Percentiles rank a stretch among this genome's conserved stretches.
These are phyloP conservation scores for Saccharomyces hybrid DNA, from an alignment of 1,139 yeast genomes.

Conservation along the genomic window DNA sequence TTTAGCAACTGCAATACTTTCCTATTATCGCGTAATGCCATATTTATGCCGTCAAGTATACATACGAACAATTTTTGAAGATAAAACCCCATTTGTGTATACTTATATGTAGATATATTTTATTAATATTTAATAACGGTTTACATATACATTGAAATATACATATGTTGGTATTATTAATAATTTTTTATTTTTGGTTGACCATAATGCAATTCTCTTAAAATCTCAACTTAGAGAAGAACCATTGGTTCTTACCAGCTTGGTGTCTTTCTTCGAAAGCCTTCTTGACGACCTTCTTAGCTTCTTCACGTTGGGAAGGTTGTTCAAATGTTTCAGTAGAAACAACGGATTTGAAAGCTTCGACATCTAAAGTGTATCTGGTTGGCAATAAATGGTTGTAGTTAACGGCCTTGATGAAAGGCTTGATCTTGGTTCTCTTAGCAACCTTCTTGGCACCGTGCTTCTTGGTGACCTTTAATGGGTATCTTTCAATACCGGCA, in stretches of 20 bases:
- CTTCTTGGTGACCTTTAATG: conserved; percentile 92
- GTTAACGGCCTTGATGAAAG: conserved; percentile 98
- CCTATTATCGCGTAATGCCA: not conserved
- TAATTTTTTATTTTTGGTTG: not conserved
- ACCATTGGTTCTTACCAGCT: conserved; percentile 99
- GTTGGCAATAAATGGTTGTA: conserved; percentile 99
- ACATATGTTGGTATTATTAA: not conserved
- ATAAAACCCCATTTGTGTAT: not conserved
- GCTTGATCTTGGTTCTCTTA: conserved; percentile 97
- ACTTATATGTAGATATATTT: not conserved
- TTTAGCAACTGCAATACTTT: not conserved
- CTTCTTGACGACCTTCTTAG: conserved; percentile 98
- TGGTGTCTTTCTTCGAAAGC: conserved; percentile 99
- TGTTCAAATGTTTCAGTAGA: conserved; percentile 92
- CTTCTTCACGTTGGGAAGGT: conserved; percentile 98
- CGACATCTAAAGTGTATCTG: conserved; percentile 97
- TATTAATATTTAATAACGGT: not conserved
- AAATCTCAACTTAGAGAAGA: conserved; percentile 97
- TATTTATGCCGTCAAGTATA: not conserved
- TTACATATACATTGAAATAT: not conserved
- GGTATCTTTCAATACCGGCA: conserved; percentile 99
- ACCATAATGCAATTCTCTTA: conserved; percentile 36
- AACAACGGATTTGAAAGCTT: conserved; percentile 85
- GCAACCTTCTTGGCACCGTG: conserved; percentile 95
- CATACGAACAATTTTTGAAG: not conserved